These are phyloP conservation scores for Backusella luteola DNA, from an alignment of 192 early-diverging fungal genomes.

Conservation along the genomic window DNA sequence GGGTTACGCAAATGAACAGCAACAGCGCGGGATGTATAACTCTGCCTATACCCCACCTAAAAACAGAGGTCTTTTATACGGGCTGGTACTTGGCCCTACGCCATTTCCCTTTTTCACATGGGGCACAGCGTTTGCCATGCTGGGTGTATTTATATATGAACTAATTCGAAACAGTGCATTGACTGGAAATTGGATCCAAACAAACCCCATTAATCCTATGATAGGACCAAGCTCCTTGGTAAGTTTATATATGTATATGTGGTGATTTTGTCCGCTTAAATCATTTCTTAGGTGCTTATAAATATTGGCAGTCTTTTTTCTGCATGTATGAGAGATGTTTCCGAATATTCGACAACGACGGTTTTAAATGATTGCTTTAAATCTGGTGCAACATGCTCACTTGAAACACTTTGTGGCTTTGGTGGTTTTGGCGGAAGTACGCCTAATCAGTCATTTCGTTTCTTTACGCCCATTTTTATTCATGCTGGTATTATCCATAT, in stretches of 20 bases:
- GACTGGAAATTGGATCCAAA: slow-evolving; percentile 49
- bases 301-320: slow-evolving; percentile 72
- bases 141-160: slow-evolving; percentile 1
- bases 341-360: slow-evolving; percentile 17
- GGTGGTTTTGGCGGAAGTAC: slow-evolving; percentile 42
- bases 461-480: slow-evolving; percentile 79
- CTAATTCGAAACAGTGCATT: neutral
- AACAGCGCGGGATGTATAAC: neutral
- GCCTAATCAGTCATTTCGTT: slow-evolving; percentile 80
- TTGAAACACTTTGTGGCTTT: slow-evolving; percentile 64
- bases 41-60: neutral
- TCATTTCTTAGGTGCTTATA: slow-evolving; percentile 55
- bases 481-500: slow-evolving; percentile 83
- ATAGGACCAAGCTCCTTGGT: slow-evolving; percentile 70
- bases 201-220: slow-evolving; percentile 74
- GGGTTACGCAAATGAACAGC: neutral
- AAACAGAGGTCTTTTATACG: neutral
- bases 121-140: neutral
- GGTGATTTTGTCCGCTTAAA: neutral
- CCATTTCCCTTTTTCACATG: neutral
- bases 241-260: slow-evolving; percentile 20
- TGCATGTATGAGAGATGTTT: slow-evolving; percentile 70
- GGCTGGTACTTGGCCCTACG: neutral
- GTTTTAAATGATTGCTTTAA: slow-evolving; percentile 18
- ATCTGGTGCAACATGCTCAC: slow-evolving; percentile 40